Conservation (phyloP, 176 grass and related monocot genomes). For the Hsuehochloa calcarea region DNA sequence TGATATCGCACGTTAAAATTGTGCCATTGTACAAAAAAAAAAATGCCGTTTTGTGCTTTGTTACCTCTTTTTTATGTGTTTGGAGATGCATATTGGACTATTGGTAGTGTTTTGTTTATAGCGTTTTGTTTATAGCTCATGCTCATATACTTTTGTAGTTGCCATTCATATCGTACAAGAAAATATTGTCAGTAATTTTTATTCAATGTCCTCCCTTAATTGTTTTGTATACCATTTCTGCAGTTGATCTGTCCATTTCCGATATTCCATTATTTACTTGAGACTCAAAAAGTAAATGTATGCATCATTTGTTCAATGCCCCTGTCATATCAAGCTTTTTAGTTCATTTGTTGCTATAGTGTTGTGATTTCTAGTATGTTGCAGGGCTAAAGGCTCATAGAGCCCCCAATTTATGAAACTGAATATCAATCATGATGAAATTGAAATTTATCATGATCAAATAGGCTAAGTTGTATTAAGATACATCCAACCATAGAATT, state of each 20-base stretch:
- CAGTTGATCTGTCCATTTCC: neutral
- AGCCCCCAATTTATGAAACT: too few relatives aligned
- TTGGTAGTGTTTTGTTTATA: too few relatives aligned
- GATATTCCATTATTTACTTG: neutral
- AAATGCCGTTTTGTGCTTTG: neutral
- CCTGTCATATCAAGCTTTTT: neutral
- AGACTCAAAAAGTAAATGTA: neutral
- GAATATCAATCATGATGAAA: too few relatives aligned
- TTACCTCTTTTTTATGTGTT: neutral
- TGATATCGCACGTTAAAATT: too few relatives aligned
- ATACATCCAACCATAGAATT: too few relatives aligned
- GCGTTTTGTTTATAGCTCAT: neutral
- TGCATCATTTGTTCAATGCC: neutral
- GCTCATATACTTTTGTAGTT: neutral
- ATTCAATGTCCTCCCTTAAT: neutral
- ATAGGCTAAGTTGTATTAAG: too few relatives aligned
- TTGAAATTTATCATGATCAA: too few relatives aligned
- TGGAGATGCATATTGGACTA: neutral
- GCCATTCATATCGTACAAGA: neutral
- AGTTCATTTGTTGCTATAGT: too few relatives aligned
- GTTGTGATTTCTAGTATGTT: too few relatives aligned
- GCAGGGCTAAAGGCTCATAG: too few relatives aligned
- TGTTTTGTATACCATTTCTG: neutral
- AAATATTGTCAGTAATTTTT: neutral
- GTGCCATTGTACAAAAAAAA: neutral